phyloP scores from a whole-genome alignment of 2,329 filamentous ascomycete species.

The Claviceps sp. region DNA sequence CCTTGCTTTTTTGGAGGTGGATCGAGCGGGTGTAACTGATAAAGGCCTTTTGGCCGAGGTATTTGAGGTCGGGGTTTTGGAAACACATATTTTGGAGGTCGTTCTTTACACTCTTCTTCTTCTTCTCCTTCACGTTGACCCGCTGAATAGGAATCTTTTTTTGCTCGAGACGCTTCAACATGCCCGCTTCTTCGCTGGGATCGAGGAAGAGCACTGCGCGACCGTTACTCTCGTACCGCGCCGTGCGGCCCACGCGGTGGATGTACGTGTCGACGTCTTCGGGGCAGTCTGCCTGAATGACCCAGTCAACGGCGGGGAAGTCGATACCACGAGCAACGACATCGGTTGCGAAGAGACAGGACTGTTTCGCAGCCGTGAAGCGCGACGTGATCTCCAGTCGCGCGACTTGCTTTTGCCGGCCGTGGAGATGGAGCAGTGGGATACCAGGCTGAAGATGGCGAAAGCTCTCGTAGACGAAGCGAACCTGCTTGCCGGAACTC shows the following conservation, averaged over 20 bases:
- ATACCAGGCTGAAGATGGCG: constrained; percentile 90
- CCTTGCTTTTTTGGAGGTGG: constrained; percentile 81
- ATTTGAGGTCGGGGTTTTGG: constrained; percentile 85
- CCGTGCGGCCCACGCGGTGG: constrained; percentile 85
- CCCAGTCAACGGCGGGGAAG: constrained; percentile 95
- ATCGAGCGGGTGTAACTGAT: constrained; percentile 78
- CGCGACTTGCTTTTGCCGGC: constrained; percentile 82
- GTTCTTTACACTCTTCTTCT: constrained; percentile 72
- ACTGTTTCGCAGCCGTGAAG: constrained; percentile 68
- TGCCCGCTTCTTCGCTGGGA: constrained; percentile 83
- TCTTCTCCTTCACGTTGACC: constrained; percentile 79
- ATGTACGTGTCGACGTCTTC: constrained; percentile 98
- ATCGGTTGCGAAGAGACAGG: constrained; percentile 89
- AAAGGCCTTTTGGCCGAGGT: constrained; percentile 91
- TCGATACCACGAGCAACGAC: constrained; percentile 89
- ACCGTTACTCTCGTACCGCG: constrained; percentile 80
- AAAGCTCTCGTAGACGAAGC: constrained; percentile 89
- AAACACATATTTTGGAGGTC: constrained; percentile 93
- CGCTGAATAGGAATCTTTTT: constrained; percentile 82
- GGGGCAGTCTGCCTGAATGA: constrained; percentile 94
- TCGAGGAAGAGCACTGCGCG: constrained; percentile 84
- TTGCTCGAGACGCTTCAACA: constrained; percentile 70
- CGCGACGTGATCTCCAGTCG: constrained; percentile 76
- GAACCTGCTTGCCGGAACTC: constrained; percentile 89
- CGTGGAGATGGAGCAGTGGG: constrained; percentile 81